phyloP scores from a whole-genome alignment of 1,284 basidiomycete species.

The Malassezia cuniculi region DNA sequence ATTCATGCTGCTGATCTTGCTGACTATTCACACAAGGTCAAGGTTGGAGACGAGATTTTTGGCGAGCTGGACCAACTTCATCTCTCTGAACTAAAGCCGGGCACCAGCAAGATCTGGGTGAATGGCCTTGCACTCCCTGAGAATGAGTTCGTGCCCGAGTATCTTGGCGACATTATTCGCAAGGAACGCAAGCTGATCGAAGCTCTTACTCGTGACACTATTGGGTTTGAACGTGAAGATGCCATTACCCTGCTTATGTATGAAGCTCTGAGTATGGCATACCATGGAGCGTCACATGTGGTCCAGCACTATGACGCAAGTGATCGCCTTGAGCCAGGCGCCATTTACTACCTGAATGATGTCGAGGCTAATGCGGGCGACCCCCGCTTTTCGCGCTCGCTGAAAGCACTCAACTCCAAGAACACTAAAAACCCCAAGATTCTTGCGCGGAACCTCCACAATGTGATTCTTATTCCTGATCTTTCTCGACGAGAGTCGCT shows the following conservation, averaged over 20 bases:
- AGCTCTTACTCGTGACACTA: conserved; percentile 49
- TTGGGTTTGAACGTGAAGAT: conserved; percentile 56
- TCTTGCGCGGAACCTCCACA: conserved; percentile 35
- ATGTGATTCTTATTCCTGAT: conserved; percentile 34
- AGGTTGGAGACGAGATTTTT: too few relatives aligned
- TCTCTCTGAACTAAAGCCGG: too few relatives aligned
- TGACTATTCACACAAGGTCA: conserved; percentile 16
- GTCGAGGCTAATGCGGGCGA: conserved; percentile 67
- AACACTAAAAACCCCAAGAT: conserved; percentile 16
- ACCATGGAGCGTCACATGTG: conserved; percentile 10
- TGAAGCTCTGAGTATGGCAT: conserved; percentile 17
- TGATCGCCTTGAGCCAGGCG: conserved; percentile 23
- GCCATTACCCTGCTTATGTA: conserved; percentile 56
- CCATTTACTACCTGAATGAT: conserved; percentile 75
- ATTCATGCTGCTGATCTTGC: conserved; percentile 23
- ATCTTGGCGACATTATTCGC: conserved; percentile 48
- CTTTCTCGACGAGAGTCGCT: conserved; percentile 14
- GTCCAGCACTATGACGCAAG: conserved; percentile 30
- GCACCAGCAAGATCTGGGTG: conserved; percentile 31
- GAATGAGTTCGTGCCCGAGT: conserved; percentile 20
- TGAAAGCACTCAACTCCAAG: too few relatives aligned
- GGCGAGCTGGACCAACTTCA: too few relatives aligned
- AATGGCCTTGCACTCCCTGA: conserved; percentile 23
- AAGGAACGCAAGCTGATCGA: conserved; percentile 60
- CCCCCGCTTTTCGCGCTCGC: too few relatives aligned